Evolutionary conservation across 1,284 basidiomycete species (phyloP), one percentile per base, ranked within the genome.

Genomic region (Moesziomyces globuligerus): DNA sequence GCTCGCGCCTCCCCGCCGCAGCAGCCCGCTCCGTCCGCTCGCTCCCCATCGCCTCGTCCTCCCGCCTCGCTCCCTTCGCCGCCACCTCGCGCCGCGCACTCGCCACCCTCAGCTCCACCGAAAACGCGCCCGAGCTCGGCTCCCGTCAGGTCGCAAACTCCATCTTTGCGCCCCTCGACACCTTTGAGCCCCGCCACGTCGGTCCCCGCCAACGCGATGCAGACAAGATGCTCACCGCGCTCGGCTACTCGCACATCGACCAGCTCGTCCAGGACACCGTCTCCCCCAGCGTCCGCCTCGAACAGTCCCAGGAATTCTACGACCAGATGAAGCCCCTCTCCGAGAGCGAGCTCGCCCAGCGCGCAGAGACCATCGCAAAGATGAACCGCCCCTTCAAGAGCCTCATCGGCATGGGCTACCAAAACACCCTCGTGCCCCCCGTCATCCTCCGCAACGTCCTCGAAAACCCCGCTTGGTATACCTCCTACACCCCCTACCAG

Each of bases 391-490:
- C 87, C 8, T 90, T 90, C 84, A 93, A 91, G 86, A 94, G 90
- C 79, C 95, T 93, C 83, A 98, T 98, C 81, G 95, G 95, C 40
- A 93, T 97, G 93, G 95, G 95, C 56, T 98, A 98, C 84, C 91
- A 95, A 81, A 80, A 79, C 72, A 78, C 75, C 13, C 52, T 74
- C 18, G 80, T 81, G 5, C 80, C 80, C 18, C 72, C 72, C 21
- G 80, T 81, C 34, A 80, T 81, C 53, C 65, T 78, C 52, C 72
- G 80, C 45, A 81, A 81, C 51, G 72, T 80, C 67, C 90, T 93
- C 85, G 94, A 98, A 84, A 98, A 96, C 83, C 95, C 94, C 23
- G 92, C 90, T 10, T 98, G 95, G 95, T 98, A 98, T 84, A 98
- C 94, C 3, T 93, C 92, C 47, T 98, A 98, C 83, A 97, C 94